Conservation (phyloP, 306 rosid species). For the Fragaria ananassa region DNA sequence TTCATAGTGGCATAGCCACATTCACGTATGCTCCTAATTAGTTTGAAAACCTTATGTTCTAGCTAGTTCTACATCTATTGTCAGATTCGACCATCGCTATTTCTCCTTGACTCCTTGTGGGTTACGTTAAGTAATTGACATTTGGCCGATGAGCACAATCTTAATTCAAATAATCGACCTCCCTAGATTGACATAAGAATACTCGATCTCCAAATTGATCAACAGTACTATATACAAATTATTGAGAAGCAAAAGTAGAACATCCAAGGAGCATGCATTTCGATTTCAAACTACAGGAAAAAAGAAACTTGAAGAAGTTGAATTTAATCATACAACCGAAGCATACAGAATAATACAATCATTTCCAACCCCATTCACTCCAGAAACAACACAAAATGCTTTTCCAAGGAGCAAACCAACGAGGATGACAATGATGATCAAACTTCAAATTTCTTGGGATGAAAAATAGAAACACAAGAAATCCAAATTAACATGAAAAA, state of each 20-base stretch:
- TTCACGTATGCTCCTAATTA: neutral
- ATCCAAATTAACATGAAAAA: neutral
- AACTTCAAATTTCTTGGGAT: slow-evolving; percentile 6
- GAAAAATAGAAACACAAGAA: slow-evolving; percentile 12
- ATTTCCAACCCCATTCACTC: neutral
- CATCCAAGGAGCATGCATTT: neutral
- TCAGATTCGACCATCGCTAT: neutral
- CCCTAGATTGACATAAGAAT: neutral
- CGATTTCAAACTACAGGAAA: neutral
- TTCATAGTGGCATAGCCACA: neutral
- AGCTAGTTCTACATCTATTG: neutral
- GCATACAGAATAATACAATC: slow-evolving; percentile 7
- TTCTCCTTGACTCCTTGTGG: too few relatives aligned
- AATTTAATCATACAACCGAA: slow-evolving; percentile 8
- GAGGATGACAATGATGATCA: neutral
- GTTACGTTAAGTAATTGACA: neutral
- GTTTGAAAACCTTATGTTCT: neutral
- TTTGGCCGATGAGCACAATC: neutral
- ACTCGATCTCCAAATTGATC: neutral
- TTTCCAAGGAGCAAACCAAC: slow-evolving; percentile 11
- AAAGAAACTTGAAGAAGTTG: neutral
- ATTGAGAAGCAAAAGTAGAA: neutral
- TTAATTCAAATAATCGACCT: neutral
- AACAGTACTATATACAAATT: neutral
- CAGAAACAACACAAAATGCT: slow-evolving; percentile 5